Evolutionary conservation across 116 monocot genomes (phyloP), one percentile per base, ranked within the genome.

Genomic region (Dioscorea cayenensis): DNA sequence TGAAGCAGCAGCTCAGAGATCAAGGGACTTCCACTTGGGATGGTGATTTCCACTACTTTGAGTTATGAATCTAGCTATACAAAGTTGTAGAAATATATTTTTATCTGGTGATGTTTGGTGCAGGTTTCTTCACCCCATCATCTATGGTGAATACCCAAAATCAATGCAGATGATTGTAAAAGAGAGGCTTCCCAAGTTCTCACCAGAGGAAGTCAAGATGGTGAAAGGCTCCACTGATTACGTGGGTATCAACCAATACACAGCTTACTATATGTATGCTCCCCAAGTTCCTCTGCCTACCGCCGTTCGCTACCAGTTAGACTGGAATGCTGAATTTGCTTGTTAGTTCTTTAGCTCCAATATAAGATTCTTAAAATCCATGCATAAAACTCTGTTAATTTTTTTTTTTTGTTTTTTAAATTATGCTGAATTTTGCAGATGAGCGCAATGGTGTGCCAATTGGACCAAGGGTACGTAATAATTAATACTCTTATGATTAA

Each of bases 211-310:
- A 75, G 62, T 90, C 63, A 72, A 71, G 32, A 73, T 86, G 79
- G 90, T 97, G 23, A 92, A 83, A 78, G 96, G 96, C 23, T 90
- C 90, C 14, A 21, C 64, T 28, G 96, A 97, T 67, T 90, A 59
- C 66, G 48, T 97, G 7, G 96, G 90, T 23, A 76, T 97, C 66
- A 97, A 97, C 67, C 88, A 97, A 8, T 97, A 97, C 78, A 97
- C 96, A 35, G 16, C 92, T 51, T 84, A 86, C 70, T 96, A 97
- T 70, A 81, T 90, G 77, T 83, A 69, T 21, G 86, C 92, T 66
- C 77, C 70, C 3, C 77, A 79, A 51, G 14, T 37, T 49, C 79
- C 78, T 0, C 55, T 37, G n/a, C 78, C 71, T 19, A 66, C 67
- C 16, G 70, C 83, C 49, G 68, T 66, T 19, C 69, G 81, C 43